Evolutionary conservation across 2,329 filamentous ascomycete genomes (phyloP).

Genomic region (Microthyrium microscopicum): DNA sequence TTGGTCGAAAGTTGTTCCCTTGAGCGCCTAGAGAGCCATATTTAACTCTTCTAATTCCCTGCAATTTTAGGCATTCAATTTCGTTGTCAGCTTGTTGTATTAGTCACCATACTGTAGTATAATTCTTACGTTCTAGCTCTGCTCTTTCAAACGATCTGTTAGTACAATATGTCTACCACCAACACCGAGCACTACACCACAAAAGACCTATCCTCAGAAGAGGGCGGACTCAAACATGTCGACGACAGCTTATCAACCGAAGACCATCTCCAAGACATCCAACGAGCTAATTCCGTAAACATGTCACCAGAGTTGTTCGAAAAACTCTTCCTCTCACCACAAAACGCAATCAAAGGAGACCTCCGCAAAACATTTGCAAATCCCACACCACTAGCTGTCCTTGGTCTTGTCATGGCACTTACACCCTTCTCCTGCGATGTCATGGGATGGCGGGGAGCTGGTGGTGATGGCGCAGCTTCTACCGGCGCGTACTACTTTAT

Average conservation of each 20-base stretch:
- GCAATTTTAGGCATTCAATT: no score
- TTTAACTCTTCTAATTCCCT: no score
- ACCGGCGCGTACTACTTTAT: constrained; percentile 31
- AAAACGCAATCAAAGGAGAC: constrained; percentile 32
- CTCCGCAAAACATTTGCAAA: constrained; percentile 34
- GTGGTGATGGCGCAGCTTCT: constrained; percentile 29
- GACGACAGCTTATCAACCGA: constrained; percentile 12
- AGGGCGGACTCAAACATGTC: not conserved
- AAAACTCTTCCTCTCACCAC: constrained; percentile 34
- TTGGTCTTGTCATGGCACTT: constrained; percentile 38
- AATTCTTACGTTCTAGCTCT: no score
- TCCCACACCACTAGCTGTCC: constrained; percentile 33
- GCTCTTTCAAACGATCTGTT: no score
- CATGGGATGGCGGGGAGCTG: constrained; percentile 42
- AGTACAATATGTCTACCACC: no score
- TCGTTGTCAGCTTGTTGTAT: no score
- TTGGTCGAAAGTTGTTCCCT: no score
- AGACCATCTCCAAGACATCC: constrained; percentile 26
- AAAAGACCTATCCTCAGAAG: not conserved
- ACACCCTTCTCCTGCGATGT: constrained; percentile 37
- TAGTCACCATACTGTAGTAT: no score
- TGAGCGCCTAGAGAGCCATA: no score
- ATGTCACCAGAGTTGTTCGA: constrained; percentile 37
- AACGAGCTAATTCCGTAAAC: constrained; percentile 35
- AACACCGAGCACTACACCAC: not conserved